Conservation (phyloP, 441 rosid species). For the Theobroma grandiflorum region DNA sequence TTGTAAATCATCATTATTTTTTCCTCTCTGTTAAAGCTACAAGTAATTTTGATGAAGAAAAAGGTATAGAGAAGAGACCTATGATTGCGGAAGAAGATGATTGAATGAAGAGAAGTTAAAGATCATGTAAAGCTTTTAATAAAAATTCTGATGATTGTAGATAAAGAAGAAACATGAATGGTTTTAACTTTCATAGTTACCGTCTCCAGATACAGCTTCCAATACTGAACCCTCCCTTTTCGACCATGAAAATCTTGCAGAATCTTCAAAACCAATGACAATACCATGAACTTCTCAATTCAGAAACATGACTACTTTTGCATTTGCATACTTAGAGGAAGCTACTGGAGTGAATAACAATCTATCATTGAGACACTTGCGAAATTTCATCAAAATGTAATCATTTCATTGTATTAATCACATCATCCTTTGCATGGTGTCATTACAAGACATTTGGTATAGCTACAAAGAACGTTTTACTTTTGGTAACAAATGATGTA, state of each 20-base stretch:
- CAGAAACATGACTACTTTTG: not conserved
- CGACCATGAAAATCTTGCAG: not conserved
- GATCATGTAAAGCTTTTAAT: not conserved
- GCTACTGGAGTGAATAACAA: not conserved
- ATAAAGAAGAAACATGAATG: not conserved
- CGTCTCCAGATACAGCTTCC: not conserved
- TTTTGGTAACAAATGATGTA: not conserved
- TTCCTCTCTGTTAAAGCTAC: conserved; percentile 10
- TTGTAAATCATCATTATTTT: not conserved
- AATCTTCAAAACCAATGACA: not conserved
- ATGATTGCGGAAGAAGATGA: not conserved
- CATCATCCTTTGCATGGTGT: too few species aligned
- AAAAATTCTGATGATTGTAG: not conserved
- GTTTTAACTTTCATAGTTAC: not conserved
- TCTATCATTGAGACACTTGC: not conserved
- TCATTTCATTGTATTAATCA: not conserved
- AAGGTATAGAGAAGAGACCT: not conserved
- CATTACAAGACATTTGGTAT: not conserved
- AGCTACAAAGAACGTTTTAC: not conserved
- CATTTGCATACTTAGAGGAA: not conserved
- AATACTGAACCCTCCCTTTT: not conserved
- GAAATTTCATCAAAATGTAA: not conserved
- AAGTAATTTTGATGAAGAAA: not conserved
- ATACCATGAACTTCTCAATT: not conserved
- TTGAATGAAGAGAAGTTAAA: not conserved